These are phyloP conservation scores for Wickerhamiella vanderwaltii DNA, from an alignment of 805 yeast genomes.

Conservation along the genomic window DNA sequence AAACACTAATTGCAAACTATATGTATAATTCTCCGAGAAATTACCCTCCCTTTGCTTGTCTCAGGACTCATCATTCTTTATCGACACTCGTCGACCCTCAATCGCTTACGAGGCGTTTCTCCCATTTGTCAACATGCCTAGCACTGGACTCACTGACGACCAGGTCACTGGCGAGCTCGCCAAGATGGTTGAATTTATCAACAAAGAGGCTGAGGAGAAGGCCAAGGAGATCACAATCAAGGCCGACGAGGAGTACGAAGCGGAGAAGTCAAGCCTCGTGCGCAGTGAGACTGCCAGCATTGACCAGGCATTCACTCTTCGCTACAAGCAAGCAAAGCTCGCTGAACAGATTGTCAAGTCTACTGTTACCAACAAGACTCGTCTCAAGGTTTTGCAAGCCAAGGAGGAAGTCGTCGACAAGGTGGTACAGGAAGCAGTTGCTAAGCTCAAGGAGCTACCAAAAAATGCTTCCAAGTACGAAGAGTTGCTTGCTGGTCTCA, in stretches of 20 bases:
- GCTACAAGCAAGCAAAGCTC: slow-evolving; percentile 79
- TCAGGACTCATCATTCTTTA: too few relatives aligned
- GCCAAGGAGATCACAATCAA: slow-evolving; percentile 90
- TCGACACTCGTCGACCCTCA: too few relatives aligned
- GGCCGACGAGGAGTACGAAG: slow-evolving; percentile 97
- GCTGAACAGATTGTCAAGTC: slow-evolving; percentile 94
- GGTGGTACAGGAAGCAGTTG: slow-evolving; percentile 59
- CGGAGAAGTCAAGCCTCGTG: slow-evolving; percentile 90
- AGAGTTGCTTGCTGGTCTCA: slow-evolving; percentile 58
- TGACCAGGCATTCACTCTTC: slow-evolving; percentile 66
- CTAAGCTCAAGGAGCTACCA: slow-evolving; percentile 46
- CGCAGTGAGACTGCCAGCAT: slow-evolving; percentile 84
- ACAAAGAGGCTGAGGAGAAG: slow-evolving; percentile 97
- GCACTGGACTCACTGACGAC: slow-evolving; percentile 23
- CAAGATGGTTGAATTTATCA: slow-evolving; percentile 97
- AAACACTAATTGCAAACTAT: too few relatives aligned
- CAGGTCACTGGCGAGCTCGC: slow-evolving; percentile 93
- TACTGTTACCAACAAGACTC: slow-evolving; percentile 87
- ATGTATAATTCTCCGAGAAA: too few relatives aligned
- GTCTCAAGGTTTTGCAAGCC: slow-evolving; percentile 78
- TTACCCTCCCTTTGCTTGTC: too few relatives aligned
- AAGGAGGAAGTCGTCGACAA: slow-evolving; percentile 69
- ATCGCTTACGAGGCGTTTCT: too few relatives aligned
- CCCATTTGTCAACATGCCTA: slow-evolving; percentile 13
- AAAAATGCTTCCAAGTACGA: slow-evolving; percentile 48